Evolutionary conservation across 345 rosid genomes (phyloP), one percentile per base, ranked within the genome.

Genomic region (Euphorbia tirucalli): DNA sequence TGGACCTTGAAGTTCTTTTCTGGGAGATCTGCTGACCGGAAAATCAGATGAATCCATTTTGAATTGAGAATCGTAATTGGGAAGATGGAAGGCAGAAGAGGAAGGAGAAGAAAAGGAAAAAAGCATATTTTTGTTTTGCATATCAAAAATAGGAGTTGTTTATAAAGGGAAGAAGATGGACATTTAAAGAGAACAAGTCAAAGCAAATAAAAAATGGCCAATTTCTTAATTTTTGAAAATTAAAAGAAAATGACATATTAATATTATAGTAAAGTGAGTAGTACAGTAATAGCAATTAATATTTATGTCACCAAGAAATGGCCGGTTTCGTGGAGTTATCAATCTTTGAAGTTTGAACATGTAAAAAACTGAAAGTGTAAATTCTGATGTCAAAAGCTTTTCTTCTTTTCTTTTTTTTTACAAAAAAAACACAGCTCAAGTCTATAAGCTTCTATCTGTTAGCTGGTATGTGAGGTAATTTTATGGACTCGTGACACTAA

Each of bases 1-100:
- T 0, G 96, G 91, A 0, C 96, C 98, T 66, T 86, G 88, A 30
- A 91, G 87, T 73, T 92, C 98, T 74, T 79, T 83, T 70, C 86
- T 82, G 0, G 93, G 92, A 2, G 93, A 89, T 77, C 80, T 91
- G 61, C 69, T 81, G 19, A 75, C 71, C 11, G 86, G 85, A 52
- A 64, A 67, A 37, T 80, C 79, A 0, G 84, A 74, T 0, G 87
- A 27, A 39, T 86, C 85, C 90, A 88, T 86, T 28, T 0, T 49
- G 25, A 61, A 19, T 24, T 28, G 24, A 21, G 35, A 58, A 46
- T 71, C 7, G 1, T 9, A 11, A 32, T 16, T n/a, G 22, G 31
- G 1, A 8, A 10, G 30, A 13, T 7, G 7, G 16, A 16, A n/a
- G 8, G 22, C 15, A 18, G 18, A 55, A 21, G 19, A 69, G 18